phyloP scores from a whole-genome alignment of 257 asterid genomes.

The Hygrophila difformis region DNA sequence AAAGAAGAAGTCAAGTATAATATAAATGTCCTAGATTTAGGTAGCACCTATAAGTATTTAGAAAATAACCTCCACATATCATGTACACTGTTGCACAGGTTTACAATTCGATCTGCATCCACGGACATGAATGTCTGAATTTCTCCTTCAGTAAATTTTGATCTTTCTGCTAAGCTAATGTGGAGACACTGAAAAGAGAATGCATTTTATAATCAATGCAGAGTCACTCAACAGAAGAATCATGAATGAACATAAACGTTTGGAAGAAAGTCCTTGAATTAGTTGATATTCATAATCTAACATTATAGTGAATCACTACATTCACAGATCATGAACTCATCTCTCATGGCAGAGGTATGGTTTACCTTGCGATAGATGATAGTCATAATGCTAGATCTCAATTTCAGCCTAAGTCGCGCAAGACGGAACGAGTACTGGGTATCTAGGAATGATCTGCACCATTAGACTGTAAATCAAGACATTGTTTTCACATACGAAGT shows the following conservation, averaged over 20 bases:
- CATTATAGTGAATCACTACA: too few species aligned
- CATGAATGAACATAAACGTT: too few species aligned
- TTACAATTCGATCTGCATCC: slow-evolving; percentile 84
- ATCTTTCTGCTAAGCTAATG: slow-evolving; percentile 78
- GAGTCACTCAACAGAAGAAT: too few species aligned
- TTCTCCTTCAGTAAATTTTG: slow-evolving; percentile 94
- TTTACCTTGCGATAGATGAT: slow-evolving; percentile 75
- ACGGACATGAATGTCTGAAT: slow-evolving; percentile 98
- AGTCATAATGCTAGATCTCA: slow-evolving; percentile 87
- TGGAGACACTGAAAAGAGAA: slow-evolving; percentile 53
- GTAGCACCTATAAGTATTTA: slow-evolving; percentile 12
- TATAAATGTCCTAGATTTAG: not conserved
- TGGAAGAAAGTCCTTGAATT: too few species aligned
- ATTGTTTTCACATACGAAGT: slow-evolving; percentile 2
- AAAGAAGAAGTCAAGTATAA: slow-evolving; percentile 2
- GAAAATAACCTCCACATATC: slow-evolving; percentile 84
- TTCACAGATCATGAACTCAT: slow-evolving; percentile 2
- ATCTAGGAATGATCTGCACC: slow-evolving; percentile 88
- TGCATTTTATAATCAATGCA: too few species aligned
- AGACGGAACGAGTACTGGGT: slow-evolving; percentile 83
- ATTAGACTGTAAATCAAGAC: slow-evolving; percentile 16
- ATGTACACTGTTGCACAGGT: slow-evolving; percentile 87
- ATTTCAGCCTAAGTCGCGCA: slow-evolving; percentile 70
- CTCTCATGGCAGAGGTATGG: not conserved
- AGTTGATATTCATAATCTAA: too few species aligned